A percentile compares a stretch with the other conserved stretches of the same genome.
Evolutionary conservation across 306 rosid species (phyloP).

Genomic region (Clitoria ternatea): DNA sequence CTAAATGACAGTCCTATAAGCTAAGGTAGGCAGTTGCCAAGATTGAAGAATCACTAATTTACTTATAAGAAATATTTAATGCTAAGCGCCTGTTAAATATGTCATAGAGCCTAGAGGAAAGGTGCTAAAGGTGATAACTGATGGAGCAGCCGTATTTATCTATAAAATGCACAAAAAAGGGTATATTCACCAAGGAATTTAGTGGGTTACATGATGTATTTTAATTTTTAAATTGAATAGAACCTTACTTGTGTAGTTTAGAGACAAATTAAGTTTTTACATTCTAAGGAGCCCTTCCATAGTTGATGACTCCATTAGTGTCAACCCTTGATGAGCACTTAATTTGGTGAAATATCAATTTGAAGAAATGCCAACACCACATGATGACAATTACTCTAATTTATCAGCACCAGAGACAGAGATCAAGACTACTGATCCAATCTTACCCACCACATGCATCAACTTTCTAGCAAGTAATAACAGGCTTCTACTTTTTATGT

Average conservation of each 20-base stretch:
- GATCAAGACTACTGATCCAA: constrained; percentile 16
- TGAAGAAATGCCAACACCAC: constrained; percentile 12
- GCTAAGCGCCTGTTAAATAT: background rate
- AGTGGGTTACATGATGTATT: background rate
- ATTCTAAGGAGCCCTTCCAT: background rate
- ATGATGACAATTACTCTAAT: background rate
- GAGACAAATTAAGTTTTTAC: background rate
- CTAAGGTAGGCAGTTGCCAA: background rate
- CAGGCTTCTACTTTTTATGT: background rate
- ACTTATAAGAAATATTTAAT: background rate
- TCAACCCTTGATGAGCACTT: background rate
- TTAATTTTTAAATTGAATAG: background rate
- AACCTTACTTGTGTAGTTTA: background rate
- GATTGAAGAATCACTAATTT: constrained; percentile 14
- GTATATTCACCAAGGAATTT: background rate
- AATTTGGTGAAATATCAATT: background rate
- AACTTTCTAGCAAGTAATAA: background rate
- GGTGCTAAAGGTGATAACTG: background rate
- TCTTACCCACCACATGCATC: background rate
- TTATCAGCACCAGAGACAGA: background rate
- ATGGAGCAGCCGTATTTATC: background rate
- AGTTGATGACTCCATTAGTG: background rate
- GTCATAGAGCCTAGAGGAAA: background rate
- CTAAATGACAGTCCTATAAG: background rate
- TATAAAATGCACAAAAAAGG: background rate